Evolutionary conservation across 345 rosid genomes (phyloP).

Genomic region (Arabidopsis arenosa): DNA sequence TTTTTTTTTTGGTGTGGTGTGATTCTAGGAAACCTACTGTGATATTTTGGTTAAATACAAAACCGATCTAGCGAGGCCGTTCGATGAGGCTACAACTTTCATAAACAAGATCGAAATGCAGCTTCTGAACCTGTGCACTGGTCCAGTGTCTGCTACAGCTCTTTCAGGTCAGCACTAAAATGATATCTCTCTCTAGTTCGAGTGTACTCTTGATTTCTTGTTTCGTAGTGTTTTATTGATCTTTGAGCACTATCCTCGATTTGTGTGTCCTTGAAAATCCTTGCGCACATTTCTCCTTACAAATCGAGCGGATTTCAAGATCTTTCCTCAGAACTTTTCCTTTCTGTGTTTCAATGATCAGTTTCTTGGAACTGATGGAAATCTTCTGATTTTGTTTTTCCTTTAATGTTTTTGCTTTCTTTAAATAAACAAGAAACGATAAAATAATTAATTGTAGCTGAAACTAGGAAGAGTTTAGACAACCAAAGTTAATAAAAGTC

Average conservation of each 20-base stretch:
- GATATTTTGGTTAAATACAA: slow-evolving; percentile 78
- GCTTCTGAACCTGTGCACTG: slow-evolving; percentile 78
- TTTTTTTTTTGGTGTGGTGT: not conserved
- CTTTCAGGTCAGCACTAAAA: slow-evolving; percentile 54
- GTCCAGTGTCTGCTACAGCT: slow-evolving; percentile 51
- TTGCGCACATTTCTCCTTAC: slow-evolving; percentile 33
- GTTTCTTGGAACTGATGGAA: slow-evolving; percentile 8
- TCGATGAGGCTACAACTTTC: slow-evolving; percentile 82
- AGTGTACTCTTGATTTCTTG: slow-evolving; percentile 23
- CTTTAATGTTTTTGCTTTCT: not conserved
- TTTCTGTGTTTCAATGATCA: not conserved
- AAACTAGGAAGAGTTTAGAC: not conserved
- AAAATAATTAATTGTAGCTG: not conserved
- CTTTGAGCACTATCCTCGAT: slow-evolving; percentile 21
- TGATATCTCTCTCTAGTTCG: slow-evolving; percentile 22
- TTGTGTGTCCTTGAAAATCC: slow-evolving; percentile 29
- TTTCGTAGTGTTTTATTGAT: slow-evolving; percentile 28
- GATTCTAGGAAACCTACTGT: slow-evolving; percentile 70
- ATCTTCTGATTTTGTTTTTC: slow-evolving; percentile 16
- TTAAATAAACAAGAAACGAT: not conserved
- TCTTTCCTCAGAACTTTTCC: slow-evolving; percentile 27
- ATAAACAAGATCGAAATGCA: slow-evolving; percentile 85
- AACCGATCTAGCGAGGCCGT: slow-evolving; percentile 86
- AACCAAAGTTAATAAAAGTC: not conserved
- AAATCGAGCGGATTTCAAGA: slow-evolving; percentile 24